A percentile compares a stretch with the other conserved stretches of the same genome.
These are phyloP conservation scores for Neckera pumila DNA, from an alignment of 225 moss, liverwort and hornwort genomes.

Conservation along the genomic window DNA sequence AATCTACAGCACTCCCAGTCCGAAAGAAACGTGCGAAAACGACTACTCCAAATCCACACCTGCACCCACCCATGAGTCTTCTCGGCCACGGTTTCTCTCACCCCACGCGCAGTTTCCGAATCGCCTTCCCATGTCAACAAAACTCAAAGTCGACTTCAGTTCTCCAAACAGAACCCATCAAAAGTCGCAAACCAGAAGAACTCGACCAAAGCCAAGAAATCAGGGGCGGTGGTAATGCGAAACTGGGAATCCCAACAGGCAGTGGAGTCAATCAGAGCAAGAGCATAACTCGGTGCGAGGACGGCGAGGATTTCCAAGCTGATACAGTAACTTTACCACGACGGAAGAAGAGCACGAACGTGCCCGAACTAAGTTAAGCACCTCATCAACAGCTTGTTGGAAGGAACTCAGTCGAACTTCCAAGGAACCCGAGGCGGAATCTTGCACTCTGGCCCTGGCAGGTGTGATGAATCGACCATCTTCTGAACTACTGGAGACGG, in stretches of 20 bases:
- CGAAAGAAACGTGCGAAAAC: background rate
- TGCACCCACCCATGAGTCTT: background rate
- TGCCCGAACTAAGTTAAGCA: background rate
- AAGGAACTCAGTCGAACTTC: background rate
- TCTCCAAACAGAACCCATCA: background rate
- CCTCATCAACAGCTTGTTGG: background rate
- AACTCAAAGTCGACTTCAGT: background rate
- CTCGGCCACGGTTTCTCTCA: background rate
- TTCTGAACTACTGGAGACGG: background rate
- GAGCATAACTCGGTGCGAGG: background rate
- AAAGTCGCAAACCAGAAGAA: background rate
- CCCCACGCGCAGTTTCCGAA: background rate
- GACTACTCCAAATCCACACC: background rate
- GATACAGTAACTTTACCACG: background rate
- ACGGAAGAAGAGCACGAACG: background rate
- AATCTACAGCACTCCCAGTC: background rate
- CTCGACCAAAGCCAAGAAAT: background rate
- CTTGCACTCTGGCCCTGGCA: background rate
- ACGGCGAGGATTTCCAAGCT: background rate
- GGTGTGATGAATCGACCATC: background rate
- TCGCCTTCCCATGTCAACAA: background rate
- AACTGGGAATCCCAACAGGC: background rate
- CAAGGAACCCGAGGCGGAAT: background rate
- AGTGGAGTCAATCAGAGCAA: background rate
- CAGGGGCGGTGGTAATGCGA: background rate